Evolutionary conservation across 176 grass and related monocot genomes (phyloP).

Genomic region (Typha latifolia): DNA sequence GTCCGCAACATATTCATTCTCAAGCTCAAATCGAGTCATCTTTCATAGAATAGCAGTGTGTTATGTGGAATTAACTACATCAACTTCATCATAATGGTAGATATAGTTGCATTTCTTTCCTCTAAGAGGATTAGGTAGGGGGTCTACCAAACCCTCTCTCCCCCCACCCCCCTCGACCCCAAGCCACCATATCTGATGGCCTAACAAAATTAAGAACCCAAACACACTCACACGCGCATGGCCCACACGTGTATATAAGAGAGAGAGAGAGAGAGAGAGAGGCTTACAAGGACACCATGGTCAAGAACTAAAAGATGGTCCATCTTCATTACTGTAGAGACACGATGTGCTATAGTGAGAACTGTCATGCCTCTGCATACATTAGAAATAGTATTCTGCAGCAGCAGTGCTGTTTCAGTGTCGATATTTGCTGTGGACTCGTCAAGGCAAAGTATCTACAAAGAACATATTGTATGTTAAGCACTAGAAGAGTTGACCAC

Average conservation of each 20-base stretch:
- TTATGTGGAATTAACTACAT: no score
- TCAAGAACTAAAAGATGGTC: constrained; percentile 73
- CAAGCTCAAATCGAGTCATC: no score
- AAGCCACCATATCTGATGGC: no score
- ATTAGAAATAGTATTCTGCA: constrained; percentile 71
- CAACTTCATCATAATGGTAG: no score
- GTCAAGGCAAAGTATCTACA: constrained; percentile 79
- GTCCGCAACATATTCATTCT: no score
- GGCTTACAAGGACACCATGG: constrained; percentile 60
- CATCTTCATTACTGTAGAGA: constrained; percentile 90
- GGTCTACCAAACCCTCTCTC: no score
- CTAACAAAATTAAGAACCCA: no score
- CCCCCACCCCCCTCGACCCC: no score
- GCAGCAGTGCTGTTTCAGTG: constrained; percentile 49
- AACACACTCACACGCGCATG: no score
- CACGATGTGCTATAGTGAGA: constrained; percentile 82
- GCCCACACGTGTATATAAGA: neutral
- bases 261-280: neutral
- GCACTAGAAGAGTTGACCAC: constrained; percentile 4
- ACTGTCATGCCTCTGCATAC: constrained; percentile 73
- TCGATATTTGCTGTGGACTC: constrained; percentile 90
- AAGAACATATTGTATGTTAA: neutral
- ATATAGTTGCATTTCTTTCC: no score
- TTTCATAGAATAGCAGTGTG: no score
- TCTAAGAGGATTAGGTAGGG: no score